Conservation (phyloP, 345 rosid genomes). For the Noccaea bulbosa region DNA sequence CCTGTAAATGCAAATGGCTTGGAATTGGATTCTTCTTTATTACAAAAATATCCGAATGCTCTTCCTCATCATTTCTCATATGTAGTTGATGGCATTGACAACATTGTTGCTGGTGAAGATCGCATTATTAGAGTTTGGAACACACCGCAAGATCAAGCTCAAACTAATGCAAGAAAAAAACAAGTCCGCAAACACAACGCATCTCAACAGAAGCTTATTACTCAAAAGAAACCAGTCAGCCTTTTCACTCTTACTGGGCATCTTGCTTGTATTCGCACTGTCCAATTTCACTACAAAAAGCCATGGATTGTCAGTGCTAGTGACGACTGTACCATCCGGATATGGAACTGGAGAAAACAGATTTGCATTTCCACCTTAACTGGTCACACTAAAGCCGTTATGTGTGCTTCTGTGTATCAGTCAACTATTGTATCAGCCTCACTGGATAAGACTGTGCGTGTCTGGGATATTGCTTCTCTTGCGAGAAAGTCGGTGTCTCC, state of each 20-base stretch:
- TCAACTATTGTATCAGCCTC: background rate
- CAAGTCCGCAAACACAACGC: background rate
- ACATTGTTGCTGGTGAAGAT: background rate
- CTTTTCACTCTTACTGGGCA: background rate
- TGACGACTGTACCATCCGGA: background rate
- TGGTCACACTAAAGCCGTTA: background rate
- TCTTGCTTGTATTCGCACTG: background rate
- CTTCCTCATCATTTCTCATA: too few species aligned
- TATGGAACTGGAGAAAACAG: background rate
- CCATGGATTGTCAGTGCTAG: background rate
- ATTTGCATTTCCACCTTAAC: background rate
- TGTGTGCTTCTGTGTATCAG: background rate
- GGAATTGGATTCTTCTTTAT: too few species aligned
- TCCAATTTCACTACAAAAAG: background rate
- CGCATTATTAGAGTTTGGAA: background rate
- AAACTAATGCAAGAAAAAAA: too few species aligned
- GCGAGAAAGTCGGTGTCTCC: background rate
- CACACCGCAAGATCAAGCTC: background rate
- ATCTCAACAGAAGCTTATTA: too few species aligned
- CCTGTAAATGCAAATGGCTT: too few species aligned
- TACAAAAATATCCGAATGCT: too few species aligned
- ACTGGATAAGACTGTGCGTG: background rate
- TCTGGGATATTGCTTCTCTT: background rate
- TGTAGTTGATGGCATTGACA: too few species aligned
- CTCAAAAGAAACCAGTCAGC: background rate